Conservation (phyloP, 345 rosid genomes). For the Raphanus sativus region DNA sequence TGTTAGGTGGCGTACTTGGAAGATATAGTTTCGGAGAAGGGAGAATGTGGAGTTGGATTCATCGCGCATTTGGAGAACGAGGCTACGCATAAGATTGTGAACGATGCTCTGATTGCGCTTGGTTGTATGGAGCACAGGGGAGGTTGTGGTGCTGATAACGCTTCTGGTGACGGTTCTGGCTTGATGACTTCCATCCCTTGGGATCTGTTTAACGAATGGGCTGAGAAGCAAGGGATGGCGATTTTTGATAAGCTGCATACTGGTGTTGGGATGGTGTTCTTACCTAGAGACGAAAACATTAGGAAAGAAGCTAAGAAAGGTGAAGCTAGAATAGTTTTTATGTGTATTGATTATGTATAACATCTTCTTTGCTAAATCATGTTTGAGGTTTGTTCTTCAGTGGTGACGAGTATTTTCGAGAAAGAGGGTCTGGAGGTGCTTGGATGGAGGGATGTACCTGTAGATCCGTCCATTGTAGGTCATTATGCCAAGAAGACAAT, state of each 20-base stretch:
- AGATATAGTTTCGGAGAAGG: conserved; percentile 86
- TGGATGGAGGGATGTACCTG: conserved; percentile 98
- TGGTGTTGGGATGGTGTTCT: conserved; percentile 93
- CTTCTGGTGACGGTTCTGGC: conserved; percentile 96
- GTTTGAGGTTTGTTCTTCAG: conserved; percentile 45
- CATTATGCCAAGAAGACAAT: conserved; percentile 86
- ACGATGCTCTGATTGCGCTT: conserved; percentile 85
- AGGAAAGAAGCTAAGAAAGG: conserved; percentile 81
- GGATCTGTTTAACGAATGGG: conserved; percentile 87
- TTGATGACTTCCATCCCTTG: conserved; percentile 97
- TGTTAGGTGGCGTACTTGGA: conserved; percentile 75
- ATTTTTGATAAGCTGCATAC: conserved; percentile 78
- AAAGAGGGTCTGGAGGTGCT: conserved; percentile 99
- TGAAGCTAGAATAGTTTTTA: conserved; percentile 20
- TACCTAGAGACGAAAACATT: conserved; percentile 65
- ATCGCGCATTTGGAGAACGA: conserved; percentile 85
- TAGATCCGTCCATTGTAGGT: conserved; percentile 80
- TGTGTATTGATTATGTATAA: too few species aligned
- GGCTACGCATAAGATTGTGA: conserved; percentile 71
- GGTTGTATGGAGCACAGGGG: conserved; percentile 99
- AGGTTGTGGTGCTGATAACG: conserved; percentile 98
- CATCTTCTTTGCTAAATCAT: conserved; percentile 6
- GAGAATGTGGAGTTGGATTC: conserved; percentile 98
- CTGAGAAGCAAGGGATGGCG: conserved; percentile 65
- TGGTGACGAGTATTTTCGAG: conserved; percentile 65